phyloP scores from a whole-genome alignment of 2,329 filamentous ascomycete genomes.

The Magnaporthales sp. region DNA sequence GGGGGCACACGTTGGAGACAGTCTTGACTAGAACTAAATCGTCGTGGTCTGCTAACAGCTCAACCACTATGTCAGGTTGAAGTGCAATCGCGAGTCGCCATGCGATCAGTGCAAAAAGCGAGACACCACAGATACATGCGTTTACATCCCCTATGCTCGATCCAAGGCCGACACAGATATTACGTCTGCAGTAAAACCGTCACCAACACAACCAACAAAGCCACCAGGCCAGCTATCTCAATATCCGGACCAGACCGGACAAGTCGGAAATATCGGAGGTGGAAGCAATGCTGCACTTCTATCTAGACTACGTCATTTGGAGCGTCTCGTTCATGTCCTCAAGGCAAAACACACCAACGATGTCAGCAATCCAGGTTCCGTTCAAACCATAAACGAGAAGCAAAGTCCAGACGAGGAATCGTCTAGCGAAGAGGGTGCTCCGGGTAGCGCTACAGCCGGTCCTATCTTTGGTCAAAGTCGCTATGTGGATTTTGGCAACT shows the following conservation, averaged over 20 bases:
- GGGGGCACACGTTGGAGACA: no score
- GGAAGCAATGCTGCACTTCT: background rate
- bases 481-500: slow-evolving; percentile 20
- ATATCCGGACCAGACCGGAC: background rate
- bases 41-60: background rate
- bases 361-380: background rate
- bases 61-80: slow-evolving; percentile 8
- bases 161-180: background rate
- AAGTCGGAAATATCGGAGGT: background rate
- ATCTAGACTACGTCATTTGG: slow-evolving; percentile 7
- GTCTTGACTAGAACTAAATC: background rate
- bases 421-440: background rate
- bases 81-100: slow-evolving; percentile 20
- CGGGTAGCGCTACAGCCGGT: slow-evolving; percentile 6
- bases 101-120: slow-evolving; percentile 21
- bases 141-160: slow-evolving; percentile 13
- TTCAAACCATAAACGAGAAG: background rate
- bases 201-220: background rate
- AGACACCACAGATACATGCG: slow-evolving; percentile 13
- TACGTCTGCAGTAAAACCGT: background rate
- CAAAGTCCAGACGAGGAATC: background rate
- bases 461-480: slow-evolving; percentile 14
- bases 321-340: slow-evolving; percentile 7
- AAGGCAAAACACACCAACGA: background rate
- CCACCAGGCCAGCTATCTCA: background rate